phyloP scores from a whole-genome alignment of 2,329 filamentous ascomycete genomes.

The Ceratocystis cubensis region DNA sequence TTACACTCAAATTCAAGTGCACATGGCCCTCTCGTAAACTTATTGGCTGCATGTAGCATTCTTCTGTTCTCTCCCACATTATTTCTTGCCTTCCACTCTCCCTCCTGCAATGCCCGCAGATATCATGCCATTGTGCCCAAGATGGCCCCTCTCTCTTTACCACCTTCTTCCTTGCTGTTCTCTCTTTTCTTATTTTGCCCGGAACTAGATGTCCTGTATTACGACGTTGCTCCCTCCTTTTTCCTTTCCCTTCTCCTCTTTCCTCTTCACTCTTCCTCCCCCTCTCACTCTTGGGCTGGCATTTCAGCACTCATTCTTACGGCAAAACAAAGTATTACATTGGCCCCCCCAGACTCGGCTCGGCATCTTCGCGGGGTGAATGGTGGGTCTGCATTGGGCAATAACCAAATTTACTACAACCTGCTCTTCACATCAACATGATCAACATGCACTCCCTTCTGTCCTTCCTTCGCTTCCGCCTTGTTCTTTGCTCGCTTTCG shows the following conservation, averaged over 20 bases:
- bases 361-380: neutral
- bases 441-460: neutral
- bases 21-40: neutral
- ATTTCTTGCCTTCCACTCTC: neutral
- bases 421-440: neutral
- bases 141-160: neutral
- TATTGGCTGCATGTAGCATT: neutral
- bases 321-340: neutral
- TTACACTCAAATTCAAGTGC: neutral
- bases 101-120: neutral
- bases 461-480: neutral
- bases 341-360: neutral
- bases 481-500: no score
- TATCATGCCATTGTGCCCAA: slow-evolving; percentile 8
- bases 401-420: neutral
- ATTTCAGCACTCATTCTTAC: neutral
- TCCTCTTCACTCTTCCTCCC: neutral
- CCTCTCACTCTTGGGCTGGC: neutral
- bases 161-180: neutral
- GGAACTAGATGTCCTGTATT: neutral
- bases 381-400: neutral
- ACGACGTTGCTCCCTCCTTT: neutral
- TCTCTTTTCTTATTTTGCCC: neutral
- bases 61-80: neutral
- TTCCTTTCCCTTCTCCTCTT: neutral